These are phyloP conservation scores for Fistulinella prunicolor DNA, from an alignment of 768 basidiomycete genomes.

Conservation along the genomic window DNA sequence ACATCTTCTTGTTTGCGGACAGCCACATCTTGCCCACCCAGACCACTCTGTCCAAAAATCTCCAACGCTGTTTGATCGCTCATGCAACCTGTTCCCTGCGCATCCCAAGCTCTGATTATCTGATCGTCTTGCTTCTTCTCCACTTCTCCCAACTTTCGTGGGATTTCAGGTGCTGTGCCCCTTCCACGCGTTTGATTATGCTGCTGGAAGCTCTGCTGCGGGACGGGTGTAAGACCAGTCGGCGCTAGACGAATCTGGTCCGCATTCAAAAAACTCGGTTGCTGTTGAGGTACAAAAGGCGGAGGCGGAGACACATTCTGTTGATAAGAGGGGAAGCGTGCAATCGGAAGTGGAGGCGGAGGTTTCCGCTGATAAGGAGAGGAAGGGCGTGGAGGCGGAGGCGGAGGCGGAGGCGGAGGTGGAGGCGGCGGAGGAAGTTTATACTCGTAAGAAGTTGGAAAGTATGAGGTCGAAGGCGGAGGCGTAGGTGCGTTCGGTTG, in stretches of 20 bases:
- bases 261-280: slow-evolving; percentile 51
- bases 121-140: slow-evolving; percentile 97
- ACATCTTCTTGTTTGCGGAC: slow-evolving; percentile 83
- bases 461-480: no score
- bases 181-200: slow-evolving; percentile 76
- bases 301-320: no score
- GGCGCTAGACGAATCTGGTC: slow-evolving; percentile 46
- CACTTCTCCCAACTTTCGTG: slow-evolving; percentile 81
- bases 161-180: slow-evolving; percentile 60
- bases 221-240: slow-evolving; percentile 39
- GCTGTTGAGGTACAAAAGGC: slow-evolving; percentile 33
- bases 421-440: no score
- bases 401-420: no score
- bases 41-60: slow-evolving; percentile 91
- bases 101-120: slow-evolving; percentile 97
- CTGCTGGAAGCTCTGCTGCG: slow-evolving; percentile 84
- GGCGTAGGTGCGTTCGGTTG: slow-evolving; percentile 49
- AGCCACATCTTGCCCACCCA: slow-evolving; percentile 85
- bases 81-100: slow-evolving; percentile 77
- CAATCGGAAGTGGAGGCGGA: no score
- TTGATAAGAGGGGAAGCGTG: no score
- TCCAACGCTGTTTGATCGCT: slow-evolving; percentile 80
- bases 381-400: no score
- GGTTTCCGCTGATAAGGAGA: no score
- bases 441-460: no score